Evolutionary conservation across 2,329 filamentous ascomycete genomes (phyloP), one percentile per base, ranked within the genome.

Genomic region (Bipolaris victoriae): DNA sequence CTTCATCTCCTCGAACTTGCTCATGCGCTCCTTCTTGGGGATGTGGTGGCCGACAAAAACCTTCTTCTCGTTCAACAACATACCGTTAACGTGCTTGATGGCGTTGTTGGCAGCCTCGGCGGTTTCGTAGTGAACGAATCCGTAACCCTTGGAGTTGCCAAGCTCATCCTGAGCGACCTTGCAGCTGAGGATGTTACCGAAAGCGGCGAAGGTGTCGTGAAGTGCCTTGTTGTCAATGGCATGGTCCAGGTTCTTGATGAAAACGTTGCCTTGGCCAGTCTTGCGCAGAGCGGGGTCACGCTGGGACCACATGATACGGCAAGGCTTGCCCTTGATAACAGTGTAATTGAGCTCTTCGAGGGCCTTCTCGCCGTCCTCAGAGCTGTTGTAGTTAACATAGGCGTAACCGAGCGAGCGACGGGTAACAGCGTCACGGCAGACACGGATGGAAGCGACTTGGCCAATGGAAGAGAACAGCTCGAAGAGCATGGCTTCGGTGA

Each of bases 1-100:
- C 89, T 99, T 99, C 94, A 99, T 99, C 86, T 99, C 95, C 84
- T 99, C 95, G 72, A 98, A 98, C 84, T 99, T 99, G 91, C 92
- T 97, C 87, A 98, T 95, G 73, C 95, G 94, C 77, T 99, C 95
- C 87, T 98, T 98, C 90, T 98, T 98, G 79, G 95, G 93, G 74
- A 99, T 98, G 83, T 99, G 95, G 82, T 97, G 94, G 65, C 95
- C 95, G 70, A 99, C 95, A 72, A 96, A 99, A 65, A 99, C 95
- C 87, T 99, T 99, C 90, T 99, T 99, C 87, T 99, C 95, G 83
- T 99, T 99, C 77, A 99, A 82, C 78, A 99, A 84, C 95, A 99
- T 99, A 79, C 95, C 95, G 80, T 99, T 99, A 76, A 99, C 95
- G 76, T 96, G 93, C 87, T 98, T 98, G 86, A 99, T 99, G 75